Evolutionary conservation across 2,329 filamentous ascomycete species (phyloP).

Genomic region (Colletotrichum godetiae): DNA sequence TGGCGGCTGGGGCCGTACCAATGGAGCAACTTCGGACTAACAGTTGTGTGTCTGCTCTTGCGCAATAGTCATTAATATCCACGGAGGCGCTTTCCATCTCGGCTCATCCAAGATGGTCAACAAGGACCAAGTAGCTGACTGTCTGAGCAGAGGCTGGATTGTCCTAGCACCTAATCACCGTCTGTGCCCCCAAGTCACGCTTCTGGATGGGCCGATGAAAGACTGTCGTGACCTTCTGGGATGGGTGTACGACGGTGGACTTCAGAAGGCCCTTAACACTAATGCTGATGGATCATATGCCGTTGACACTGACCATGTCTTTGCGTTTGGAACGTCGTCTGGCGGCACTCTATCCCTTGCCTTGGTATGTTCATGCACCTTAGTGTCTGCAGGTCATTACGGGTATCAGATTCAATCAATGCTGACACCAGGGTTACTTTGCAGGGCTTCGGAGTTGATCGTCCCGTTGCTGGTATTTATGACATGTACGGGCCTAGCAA

Average conservation of each 20-base stretch:
- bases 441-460: slow-evolving; percentile 50
- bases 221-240: slow-evolving; percentile 48
- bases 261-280: slow-evolving; percentile 39
- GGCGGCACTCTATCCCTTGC: slow-evolving; percentile 49
- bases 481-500: slow-evolving; percentile 55
- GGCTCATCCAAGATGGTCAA: slow-evolving; percentile 52
- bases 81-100: slow-evolving; percentile 57
- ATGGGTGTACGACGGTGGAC: slow-evolving; percentile 46
- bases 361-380: slow-evolving; percentile 43
- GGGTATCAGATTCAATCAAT: too few relatives aligned
- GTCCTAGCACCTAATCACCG: slow-evolving; percentile 48
- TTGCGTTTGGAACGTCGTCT: slow-evolving; percentile 50
- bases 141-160: slow-evolving; percentile 50
- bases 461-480: slow-evolving; percentile 50
- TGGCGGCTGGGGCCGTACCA: neutral
- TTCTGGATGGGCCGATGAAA: slow-evolving; percentile 45
- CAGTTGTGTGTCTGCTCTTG: neutral
- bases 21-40: slow-evolving; percentile 10
- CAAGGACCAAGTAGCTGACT: slow-evolving; percentile 50
- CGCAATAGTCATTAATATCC: slow-evolving; percentile 51
- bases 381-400: neutral
- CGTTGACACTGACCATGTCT: slow-evolving; percentile 44
- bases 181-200: slow-evolving; percentile 46
- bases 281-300: slow-evolving; percentile 22
- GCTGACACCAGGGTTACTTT: neutral